Conservation (phyloP, 2,329 filamentous ascomycete genomes). For the Botrytis cinerea region DNA sequence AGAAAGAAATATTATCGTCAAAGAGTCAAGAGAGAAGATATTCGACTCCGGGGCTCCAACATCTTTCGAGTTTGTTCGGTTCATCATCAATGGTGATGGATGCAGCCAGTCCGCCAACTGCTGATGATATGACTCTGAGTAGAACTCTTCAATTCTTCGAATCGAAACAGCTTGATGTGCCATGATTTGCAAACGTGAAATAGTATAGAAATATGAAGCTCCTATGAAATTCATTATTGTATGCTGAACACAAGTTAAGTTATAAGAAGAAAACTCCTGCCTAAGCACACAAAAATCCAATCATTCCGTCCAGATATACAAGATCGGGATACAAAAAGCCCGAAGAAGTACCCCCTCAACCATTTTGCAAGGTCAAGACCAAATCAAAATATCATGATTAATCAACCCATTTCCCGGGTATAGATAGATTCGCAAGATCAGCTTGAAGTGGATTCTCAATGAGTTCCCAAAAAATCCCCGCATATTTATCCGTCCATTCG, state of each 20-base stretch:
- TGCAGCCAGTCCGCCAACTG: not conserved
- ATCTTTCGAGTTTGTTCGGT: not conserved
- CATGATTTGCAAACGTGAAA: accelerated
- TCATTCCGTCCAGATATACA: accelerated
- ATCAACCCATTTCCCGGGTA: not conserved
- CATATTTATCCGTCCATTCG: constrained; percentile 16
- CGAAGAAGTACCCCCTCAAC: not conserved
- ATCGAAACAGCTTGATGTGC: not conserved
- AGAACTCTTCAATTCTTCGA: not conserved
- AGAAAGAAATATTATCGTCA: not conserved
- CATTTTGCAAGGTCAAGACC: not conserved
- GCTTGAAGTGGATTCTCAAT: constrained; percentile 18
- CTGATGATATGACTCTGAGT: not conserved
- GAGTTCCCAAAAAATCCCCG: constrained; percentile 24
- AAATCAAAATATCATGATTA: accelerated
- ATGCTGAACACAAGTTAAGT: not conserved
- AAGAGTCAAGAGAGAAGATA: not conserved
- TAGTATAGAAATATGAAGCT: not conserved
- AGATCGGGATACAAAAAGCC: not conserved
- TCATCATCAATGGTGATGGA: not conserved
- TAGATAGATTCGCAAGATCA: not conserved
- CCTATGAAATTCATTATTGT: not conserved
- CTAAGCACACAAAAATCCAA: not conserved
- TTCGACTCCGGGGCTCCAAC: not conserved
- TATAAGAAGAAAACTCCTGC: not conserved